Conservation (phyloP, 2,329 filamentous ascomycete genomes). For the Trichoderma koningiopsis region DNA sequence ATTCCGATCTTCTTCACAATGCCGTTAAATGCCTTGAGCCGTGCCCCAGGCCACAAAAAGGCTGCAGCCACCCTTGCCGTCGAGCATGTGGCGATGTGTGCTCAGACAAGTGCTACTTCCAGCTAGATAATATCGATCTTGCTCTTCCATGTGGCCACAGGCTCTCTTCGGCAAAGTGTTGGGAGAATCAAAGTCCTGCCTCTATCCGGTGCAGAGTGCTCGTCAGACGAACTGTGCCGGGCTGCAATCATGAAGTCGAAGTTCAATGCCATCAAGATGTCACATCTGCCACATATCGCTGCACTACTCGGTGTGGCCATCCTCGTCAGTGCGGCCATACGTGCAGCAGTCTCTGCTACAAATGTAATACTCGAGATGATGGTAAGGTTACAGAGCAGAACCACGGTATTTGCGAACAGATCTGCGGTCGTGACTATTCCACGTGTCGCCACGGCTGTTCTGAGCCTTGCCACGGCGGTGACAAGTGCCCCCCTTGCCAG, state of each 20-base stretch:
- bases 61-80: constrained; percentile 50
- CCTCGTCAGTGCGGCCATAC: constrained; percentile 59
- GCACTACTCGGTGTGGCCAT: constrained; percentile 49
- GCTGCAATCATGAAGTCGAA: constrained; percentile 56
- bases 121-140: constrained; percentile 37
- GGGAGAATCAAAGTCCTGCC: constrained; percentile 46
- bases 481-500: constrained; percentile 51
- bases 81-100: constrained; percentile 49
- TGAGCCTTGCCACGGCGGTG: constrained; percentile 53
- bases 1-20: constrained; percentile 50
- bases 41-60: constrained; percentile 45
- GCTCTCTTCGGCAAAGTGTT: constrained; percentile 39
- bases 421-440: constrained; percentile 52
- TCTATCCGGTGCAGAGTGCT: constrained; percentile 50
- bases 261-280: constrained; percentile 56
- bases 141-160: constrained; percentile 48
- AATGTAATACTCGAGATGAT: constrained; percentile 47
- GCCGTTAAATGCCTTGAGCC: constrained; percentile 49
- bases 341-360: constrained; percentile 53
- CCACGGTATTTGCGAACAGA: constrained; percentile 52
- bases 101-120: constrained; percentile 40
- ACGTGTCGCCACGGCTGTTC: constrained; percentile 61
- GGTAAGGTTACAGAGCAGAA: constrained; percentile 36
- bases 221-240: constrained; percentile 52
- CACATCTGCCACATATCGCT: constrained; percentile 45